Base-by-base conservation (phyloP, 1,139 yeast species). In the Pichia cactophila region DNA sequence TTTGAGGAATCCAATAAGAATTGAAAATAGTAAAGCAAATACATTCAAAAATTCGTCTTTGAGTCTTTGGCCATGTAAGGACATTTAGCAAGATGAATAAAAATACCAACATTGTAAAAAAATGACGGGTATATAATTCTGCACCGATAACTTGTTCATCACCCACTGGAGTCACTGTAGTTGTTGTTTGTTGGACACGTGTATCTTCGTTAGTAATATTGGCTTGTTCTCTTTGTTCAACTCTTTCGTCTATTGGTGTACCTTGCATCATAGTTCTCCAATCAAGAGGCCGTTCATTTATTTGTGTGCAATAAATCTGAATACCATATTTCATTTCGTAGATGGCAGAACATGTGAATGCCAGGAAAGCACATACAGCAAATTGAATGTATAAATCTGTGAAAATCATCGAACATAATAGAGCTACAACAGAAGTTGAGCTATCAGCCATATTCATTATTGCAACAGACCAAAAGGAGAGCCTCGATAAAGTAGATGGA, bases 1-100 rank as follows among this genome's bases (percentile, higher is more conserved):
- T 83, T 64, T 90, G 98, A 0, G 97, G 97, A n/a, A 85, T 58
- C 97, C 97, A 90, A 57, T 78, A 81, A 0, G 95, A 86, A 62
- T 81, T 86, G 33, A 83, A 61, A 1, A 73, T 50, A 2, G 81
- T 54, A 6, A 83, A 62, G 0, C 77, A 68, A 1, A 74, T 49
- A 52, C 77, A 80, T 61, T 88, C 96, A 61, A 82, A 78, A 3
- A 71, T 58, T 26, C 66, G 65, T 49, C 96, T 71, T 43, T 78
- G 67, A 14, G 65, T 67, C 33, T 71, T 70, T 37, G 92, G 80
- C 95, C 95, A 87, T 37, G 78, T 66, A 2, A 75, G 62, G 1
- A 88, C 73, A 50, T 79, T 80, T 42, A 83, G 55, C 0, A 84
- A 67, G 4, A 84, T 54, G 57, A 86, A 78, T 17, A 83, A 71